phyloP scores from a whole-genome alignment of 106 monocot species.

The Platanthera guangdongensis region DNA sequence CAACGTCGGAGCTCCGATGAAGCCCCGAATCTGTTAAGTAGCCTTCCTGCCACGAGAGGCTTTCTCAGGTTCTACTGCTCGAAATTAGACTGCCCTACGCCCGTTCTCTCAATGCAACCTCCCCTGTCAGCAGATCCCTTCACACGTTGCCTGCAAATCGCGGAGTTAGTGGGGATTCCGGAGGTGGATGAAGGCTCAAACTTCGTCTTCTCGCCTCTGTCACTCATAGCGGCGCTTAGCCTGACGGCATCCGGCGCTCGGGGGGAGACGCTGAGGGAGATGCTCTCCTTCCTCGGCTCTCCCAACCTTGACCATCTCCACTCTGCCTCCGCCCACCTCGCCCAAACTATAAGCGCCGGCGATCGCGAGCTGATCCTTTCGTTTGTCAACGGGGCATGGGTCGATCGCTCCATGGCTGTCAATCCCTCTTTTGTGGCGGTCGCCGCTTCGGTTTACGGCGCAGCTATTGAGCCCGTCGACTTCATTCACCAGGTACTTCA shows the following conservation, averaged over 20 bases:
- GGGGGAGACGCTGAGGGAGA: slow-evolving; percentile 18
- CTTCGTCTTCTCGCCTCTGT: slow-evolving; percentile 35
- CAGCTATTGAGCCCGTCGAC: slow-evolving; percentile 13
- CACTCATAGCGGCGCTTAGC: slow-evolving; percentile 21
- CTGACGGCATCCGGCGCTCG: slow-evolving; percentile 11
- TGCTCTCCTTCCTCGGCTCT: slow-evolving; percentile 23
- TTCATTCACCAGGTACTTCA: neutral
- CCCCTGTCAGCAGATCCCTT: too few relatives aligned
- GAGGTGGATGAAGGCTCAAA: slow-evolving; percentile 11
- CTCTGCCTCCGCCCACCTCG: neutral
- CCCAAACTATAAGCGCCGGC: neutral
- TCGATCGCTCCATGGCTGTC: neutral
- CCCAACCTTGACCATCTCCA: neutral
- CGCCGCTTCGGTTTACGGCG: slow-evolving; percentile 7
- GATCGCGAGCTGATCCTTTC: neutral
- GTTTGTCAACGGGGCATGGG: neutral
- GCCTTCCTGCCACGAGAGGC: too few relatives aligned
- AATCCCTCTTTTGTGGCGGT: slow-evolving; percentile 3
- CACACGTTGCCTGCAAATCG: neutral
- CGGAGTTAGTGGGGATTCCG: neutral
- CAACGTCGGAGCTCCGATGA: too few relatives aligned
- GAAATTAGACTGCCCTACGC: too few relatives aligned
- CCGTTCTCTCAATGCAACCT: too few relatives aligned
- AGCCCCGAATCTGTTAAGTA: too few relatives aligned
- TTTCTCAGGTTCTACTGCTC: too few relatives aligned